phyloP scores from a whole-genome alignment of 2,329 filamentous ascomycete genomes.

The Fulvia fulva region DNA sequence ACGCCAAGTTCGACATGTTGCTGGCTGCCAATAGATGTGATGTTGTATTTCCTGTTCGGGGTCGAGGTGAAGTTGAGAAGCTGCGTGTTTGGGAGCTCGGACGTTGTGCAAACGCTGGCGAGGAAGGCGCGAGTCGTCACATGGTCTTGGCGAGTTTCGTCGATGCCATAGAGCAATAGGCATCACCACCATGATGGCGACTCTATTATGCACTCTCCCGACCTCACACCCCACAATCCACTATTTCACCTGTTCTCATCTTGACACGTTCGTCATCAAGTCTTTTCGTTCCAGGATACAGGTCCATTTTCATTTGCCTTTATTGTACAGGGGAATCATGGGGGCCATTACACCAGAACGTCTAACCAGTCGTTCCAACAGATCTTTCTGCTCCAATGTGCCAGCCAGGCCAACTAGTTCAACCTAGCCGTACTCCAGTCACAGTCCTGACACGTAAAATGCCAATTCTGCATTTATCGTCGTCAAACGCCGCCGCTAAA shows the following conservation, averaged over 20 bases:
- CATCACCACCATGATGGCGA: no score
- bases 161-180: no score
- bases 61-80: no score
- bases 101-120: neutral
- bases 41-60: neutral
- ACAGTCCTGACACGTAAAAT: neutral
- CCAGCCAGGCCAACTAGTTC: neutral
- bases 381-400: neutral
- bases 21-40: neutral
- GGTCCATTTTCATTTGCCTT: neutral
- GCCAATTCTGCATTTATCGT: neutral
- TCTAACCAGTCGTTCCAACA: neutral
- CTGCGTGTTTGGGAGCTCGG: neutral
- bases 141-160: neutral
- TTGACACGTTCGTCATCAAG: no score
- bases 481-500: slow-evolving; percentile 7
- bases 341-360: neutral
- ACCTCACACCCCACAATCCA: no score
- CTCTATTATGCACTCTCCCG: no score
- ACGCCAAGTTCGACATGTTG: slow-evolving; percentile 19
- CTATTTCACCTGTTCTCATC: no score
- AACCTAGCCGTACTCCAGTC: neutral
- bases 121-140: neutral
- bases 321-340: slow-evolving; percentile 5
- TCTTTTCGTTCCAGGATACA: no score